Evolutionary conservation across 2,329 filamentous ascomycete species (phyloP).

Genomic region (Cladosporium sp.): DNA sequence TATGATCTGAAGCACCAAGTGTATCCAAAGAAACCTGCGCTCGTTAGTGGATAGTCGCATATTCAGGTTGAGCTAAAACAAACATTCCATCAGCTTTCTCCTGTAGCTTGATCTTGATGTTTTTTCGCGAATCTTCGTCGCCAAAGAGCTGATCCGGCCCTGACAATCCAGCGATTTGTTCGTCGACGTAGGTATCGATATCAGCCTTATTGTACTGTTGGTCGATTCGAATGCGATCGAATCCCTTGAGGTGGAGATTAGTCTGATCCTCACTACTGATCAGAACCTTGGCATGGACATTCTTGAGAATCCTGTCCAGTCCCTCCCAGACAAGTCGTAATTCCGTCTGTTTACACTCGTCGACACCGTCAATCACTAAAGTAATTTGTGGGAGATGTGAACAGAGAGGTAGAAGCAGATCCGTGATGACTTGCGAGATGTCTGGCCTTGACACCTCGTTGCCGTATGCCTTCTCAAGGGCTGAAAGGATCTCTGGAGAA

Average conservation of each 20-base stretch:
- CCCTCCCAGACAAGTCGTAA: not conserved
- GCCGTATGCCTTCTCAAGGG: not conserved
- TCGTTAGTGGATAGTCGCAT: not conserved
- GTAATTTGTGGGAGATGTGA: not conserved
- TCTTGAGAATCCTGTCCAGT: not conserved
- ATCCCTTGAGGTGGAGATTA: not conserved
- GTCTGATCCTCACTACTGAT: conserved; percentile 5
- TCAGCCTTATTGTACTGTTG: not conserved
- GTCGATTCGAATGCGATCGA: conserved; percentile 1
- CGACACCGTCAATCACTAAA: conserved; percentile 1
- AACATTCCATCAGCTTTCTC: conserved; percentile 8
- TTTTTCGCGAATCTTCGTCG: not conserved
- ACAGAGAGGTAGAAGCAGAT: conserved; percentile 1
- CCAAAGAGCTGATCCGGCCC: not conserved
- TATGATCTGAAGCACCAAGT: conserved; percentile 9
- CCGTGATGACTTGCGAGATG: conserved; percentile 1
- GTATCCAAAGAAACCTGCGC: conserved; percentile 8
- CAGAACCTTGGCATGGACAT: not conserved
- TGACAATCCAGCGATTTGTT: not conserved
- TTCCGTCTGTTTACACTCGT: not conserved
- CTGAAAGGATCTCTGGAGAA: not conserved
- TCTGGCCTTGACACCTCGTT: not conserved
- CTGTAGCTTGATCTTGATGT: not conserved
- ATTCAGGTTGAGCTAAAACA: not conserved
- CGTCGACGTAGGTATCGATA: conserved; percentile 1